A percentile compares a stretch with the other conserved stretches of the same genome.
phyloP scores from a whole-genome alignment of 2,329 filamentous ascomycete genomes.

The Atkinsonella texensis region DNA sequence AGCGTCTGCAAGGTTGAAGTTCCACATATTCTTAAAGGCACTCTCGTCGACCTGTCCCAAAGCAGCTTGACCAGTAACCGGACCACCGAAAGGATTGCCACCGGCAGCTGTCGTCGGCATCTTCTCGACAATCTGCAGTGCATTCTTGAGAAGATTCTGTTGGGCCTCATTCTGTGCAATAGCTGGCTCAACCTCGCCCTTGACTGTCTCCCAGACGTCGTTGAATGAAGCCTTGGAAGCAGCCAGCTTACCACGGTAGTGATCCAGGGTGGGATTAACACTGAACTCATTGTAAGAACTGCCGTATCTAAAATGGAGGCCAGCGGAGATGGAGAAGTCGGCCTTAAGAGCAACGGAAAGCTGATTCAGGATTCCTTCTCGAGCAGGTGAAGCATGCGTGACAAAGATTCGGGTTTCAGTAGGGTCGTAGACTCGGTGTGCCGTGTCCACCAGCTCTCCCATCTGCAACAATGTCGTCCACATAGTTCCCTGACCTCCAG shows the following conservation, averaged over 20 bases:
- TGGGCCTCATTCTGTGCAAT: constrained; percentile 90
- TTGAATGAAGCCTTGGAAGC: constrained; percentile 98
- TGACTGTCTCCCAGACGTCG: constrained; percentile 98
- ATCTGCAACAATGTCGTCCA: constrained; percentile 98
- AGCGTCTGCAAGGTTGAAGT: constrained; percentile 95
- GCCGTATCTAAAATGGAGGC: constrained; percentile 95
- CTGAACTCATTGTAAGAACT: constrained; percentile 99
- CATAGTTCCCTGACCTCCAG: constrained; percentile 97
- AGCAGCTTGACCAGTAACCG: constrained; percentile 55
- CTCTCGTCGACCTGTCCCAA: constrained; percentile 94
- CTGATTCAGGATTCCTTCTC: constrained; percentile 94
- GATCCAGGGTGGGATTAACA: constrained; percentile 93
- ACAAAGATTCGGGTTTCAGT: constrained; percentile 95
- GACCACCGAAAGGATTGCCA: constrained; percentile 91
- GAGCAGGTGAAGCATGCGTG: constrained; percentile 90
- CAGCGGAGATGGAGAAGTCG: constrained; percentile 95
- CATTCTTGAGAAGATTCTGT: constrained; percentile 82
- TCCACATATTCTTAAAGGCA: constrained; percentile 99
- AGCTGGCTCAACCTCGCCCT: constrained; percentile 86
- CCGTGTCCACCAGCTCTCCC: constrained; percentile 94
- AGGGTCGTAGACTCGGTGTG: constrained; percentile 95
- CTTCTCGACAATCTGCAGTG: constrained; percentile 88
- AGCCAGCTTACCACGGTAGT: constrained; percentile 96
- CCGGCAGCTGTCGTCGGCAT: constrained; percentile 94
- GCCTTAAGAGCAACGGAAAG: constrained; percentile 94